Evolutionary conservation across 345 rosid genomes (phyloP), one percentile per base, ranked within the genome.

Genomic region (Lepidium sativum): DNA sequence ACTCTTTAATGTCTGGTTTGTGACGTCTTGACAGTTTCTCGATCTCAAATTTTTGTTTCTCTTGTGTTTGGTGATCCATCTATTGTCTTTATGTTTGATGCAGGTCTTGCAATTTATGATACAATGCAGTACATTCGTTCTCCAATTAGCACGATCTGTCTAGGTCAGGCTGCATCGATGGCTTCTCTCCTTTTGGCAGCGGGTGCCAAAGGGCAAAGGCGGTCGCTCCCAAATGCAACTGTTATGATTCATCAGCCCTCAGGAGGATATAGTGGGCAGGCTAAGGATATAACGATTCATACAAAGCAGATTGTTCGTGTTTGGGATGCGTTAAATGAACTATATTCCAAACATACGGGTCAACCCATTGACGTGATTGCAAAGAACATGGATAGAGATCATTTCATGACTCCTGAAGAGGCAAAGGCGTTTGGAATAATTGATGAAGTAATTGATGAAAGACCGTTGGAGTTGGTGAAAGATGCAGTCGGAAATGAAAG

Each of bases 91-190:
- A 4, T 63, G 16, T 42, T 59, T 40, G 65, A 40, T 47, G 25
- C n/a, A 74, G 99, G 99, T 52, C 96, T 95, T 76, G 98, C 98
- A 13, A 91, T 95, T 64, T 91, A 95, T 44, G 98, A 95, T 58
- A 95, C 98, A 0, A 91, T 95, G 97, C 98, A 86, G 77, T 95
- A 91, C 72, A 84, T 95, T 55, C 84, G 89, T 39, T 91, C 96
- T 65, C 98, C 99, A 3, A 75, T 95, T 34, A 85, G 79, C 69
- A 95, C 99, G 27, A 86, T 85, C 42, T 95, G 99, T 73, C 66
- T 95, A 76, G 99, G 99, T 11, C 99, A 91, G 72, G 99, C 99
- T 70, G 99, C 99, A 13, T 95, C 99, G 6, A 91, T 95, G 99
- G 98, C 78, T 64, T 95, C 99, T 64, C 92, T 95, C n/a, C 96